These are phyloP conservation scores for Harringtonia lauricola DNA, from an alignment of 2,329 filamentous ascomycete genomes.

Conservation along the genomic window DNA sequence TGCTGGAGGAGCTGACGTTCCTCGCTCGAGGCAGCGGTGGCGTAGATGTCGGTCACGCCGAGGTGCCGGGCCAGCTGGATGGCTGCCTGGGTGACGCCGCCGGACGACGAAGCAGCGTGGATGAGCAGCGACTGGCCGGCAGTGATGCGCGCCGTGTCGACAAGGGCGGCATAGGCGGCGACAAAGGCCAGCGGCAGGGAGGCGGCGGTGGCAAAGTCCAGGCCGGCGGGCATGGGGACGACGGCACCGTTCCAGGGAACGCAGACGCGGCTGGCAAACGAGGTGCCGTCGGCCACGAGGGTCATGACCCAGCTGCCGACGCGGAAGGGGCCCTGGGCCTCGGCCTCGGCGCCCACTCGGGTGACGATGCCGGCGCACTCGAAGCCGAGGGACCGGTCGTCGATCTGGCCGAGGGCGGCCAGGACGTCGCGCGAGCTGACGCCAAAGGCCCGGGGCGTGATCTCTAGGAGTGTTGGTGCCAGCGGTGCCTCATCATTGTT, in stretches of 20 bases:
- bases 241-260: constrained; percentile 13
- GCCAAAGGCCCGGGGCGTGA: not conserved
- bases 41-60: constrained; percentile 29
- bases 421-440: constrained; percentile 19
- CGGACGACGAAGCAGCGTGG: constrained; percentile 26
- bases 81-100: constrained; percentile 27
- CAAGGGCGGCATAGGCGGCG: constrained; percentile 29
- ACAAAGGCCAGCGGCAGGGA: constrained; percentile 27
- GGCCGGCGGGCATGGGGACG: constrained; percentile 15
- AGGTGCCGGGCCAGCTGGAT: constrained; percentile 25
- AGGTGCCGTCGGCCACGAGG: not conserved
- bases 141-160: constrained; percentile 25
- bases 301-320: constrained; percentile 20
- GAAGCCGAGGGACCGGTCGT: constrained; percentile 13
- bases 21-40: constrained; percentile 27
- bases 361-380: constrained; percentile 17
- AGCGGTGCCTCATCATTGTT: not conserved
- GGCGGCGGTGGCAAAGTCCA: constrained; percentile 21
- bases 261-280: not conserved
- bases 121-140: constrained; percentile 28
- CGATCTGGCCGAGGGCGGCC: constrained; percentile 15
- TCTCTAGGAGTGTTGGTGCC: not conserved
- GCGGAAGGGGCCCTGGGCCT: constrained; percentile 11
- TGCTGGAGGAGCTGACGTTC: constrained; percentile 23
- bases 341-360: constrained; percentile 11